Percentiles rank a stretch among this genome's conserved stretches.
These are phyloP conservation scores for Mychonastes homosphaera DNA, from an alignment of 139 green algal species.

Conservation along the genomic window DNA sequence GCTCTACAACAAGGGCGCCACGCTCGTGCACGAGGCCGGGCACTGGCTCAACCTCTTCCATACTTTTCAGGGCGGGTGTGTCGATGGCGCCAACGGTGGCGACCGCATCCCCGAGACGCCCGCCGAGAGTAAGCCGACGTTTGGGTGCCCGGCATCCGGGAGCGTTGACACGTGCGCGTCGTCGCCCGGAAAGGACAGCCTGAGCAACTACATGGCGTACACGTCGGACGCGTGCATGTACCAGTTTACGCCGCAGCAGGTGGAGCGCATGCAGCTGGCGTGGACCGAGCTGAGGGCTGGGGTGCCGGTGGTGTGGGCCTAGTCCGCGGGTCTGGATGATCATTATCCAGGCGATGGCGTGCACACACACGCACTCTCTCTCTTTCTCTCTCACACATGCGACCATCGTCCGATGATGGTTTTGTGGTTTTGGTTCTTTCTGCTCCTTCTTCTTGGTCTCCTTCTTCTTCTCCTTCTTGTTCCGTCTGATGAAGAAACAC, in stretches of 20 bases:
- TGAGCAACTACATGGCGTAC: conserved; percentile 17
- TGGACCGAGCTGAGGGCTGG: too few species aligned
- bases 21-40: conserved; percentile 17
- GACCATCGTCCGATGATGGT: too few species aligned
- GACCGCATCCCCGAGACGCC: conserved; percentile 15
- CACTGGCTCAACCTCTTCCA: conserved; percentile 19
- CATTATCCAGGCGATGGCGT: too few species aligned
- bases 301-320: too few species aligned
- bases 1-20: conserved; percentile 19
- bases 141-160: conserved; percentile 5
- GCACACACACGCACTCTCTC: too few species aligned
- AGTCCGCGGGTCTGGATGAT: too few species aligned
- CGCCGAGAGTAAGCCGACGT: conserved; percentile 1
- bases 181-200: conserved; percentile 1
- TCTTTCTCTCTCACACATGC: too few species aligned
- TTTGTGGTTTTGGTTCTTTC: too few species aligned
- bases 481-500: too few species aligned
- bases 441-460: too few species aligned
- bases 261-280: neutral
- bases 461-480: too few species aligned
- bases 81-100: neutral
- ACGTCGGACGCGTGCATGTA: conserved; percentile 17
- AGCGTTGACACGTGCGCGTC: neutral
- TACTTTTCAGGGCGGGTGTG: conserved; percentile 16
- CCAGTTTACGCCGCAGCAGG: conserved; percentile 9